Evolutionary conservation across 148 eudicot species (phyloP).

Genomic region (Spergularia bocconei): DNA sequence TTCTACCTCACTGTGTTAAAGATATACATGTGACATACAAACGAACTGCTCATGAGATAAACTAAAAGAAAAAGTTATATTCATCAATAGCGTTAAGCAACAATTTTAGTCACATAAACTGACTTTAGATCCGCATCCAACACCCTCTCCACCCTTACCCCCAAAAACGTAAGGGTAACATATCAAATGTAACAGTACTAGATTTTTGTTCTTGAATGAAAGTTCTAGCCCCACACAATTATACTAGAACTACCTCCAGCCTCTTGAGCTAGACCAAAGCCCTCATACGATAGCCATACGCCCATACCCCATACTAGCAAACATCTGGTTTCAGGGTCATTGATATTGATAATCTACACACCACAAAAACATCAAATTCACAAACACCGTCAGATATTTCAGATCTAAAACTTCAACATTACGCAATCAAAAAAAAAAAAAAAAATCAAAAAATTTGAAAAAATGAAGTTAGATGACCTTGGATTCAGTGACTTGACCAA

Average conservation of each 20-base stretch:
- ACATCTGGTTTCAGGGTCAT: neutral
- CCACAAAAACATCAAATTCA: too few species aligned
- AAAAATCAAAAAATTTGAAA: too few species aligned
- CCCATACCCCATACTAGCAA: neutral
- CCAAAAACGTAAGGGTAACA: neutral
- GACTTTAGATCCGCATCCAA: neutral
- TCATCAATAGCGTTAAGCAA: conserved; percentile 1
- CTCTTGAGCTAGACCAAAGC: neutral
- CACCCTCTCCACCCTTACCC: neutral
- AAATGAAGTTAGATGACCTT: too few species aligned
- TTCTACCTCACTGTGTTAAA: too few species aligned
- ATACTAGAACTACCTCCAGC: neutral
- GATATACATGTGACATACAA: too few species aligned
- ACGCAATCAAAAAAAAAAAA: too few species aligned
- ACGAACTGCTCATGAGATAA: too few species aligned
- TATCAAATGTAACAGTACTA: neutral
- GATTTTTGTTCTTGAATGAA: neutral
- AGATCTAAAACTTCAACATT: too few species aligned
- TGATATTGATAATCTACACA: too few species aligned
- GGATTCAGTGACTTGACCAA: too few species aligned
- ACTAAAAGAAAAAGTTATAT: too few species aligned
- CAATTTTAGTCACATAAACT: neutral
- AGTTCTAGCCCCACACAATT: neutral
- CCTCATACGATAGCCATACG: neutral
- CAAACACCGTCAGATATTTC: too few species aligned